Evolutionary conservation across 495 filamentous ascomycete genomes (phyloP).

Genomic region (Penicillium atrosanguineum): DNA sequence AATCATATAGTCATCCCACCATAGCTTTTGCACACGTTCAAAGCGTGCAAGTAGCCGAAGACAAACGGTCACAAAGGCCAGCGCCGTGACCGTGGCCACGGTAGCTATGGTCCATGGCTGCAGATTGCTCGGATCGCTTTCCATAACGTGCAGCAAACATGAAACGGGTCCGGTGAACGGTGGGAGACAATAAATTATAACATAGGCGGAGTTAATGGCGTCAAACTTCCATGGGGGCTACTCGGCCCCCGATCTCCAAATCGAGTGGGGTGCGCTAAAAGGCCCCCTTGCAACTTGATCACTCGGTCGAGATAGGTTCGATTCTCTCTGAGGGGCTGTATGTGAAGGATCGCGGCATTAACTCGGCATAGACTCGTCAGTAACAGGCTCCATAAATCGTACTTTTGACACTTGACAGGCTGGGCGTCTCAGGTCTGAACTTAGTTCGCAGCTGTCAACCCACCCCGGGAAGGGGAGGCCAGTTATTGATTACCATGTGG

Average conservation of each 20-base stretch:
- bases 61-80: constrained; percentile 33
- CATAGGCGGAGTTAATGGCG: not conserved
- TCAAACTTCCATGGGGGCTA: not conserved
- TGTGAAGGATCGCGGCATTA: not conserved
- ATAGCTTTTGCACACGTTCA: constrained; percentile 29
- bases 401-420: not conserved
- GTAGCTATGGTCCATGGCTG: constrained; percentile 37
- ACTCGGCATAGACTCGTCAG: not conserved
- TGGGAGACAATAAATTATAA: not conserved
- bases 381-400: not conserved
- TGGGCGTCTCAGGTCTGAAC: constrained; percentile 4
- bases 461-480: no score
- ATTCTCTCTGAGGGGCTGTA: not conserved
- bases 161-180: not conserved
- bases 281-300: not conserved
- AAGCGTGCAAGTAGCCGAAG: constrained; percentile 31
- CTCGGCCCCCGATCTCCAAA: not conserved
- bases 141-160: not conserved
- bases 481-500: not conserved
- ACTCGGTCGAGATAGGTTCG: not conserved
- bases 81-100: constrained; percentile 22
- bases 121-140: constrained; percentile 18
- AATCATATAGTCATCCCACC: constrained; percentile 43
- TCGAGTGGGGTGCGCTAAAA: not conserved
- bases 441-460: no score